Base-by-base conservation (phyloP, 805 yeast species). In the Kuraishia piskuri region DNA sequence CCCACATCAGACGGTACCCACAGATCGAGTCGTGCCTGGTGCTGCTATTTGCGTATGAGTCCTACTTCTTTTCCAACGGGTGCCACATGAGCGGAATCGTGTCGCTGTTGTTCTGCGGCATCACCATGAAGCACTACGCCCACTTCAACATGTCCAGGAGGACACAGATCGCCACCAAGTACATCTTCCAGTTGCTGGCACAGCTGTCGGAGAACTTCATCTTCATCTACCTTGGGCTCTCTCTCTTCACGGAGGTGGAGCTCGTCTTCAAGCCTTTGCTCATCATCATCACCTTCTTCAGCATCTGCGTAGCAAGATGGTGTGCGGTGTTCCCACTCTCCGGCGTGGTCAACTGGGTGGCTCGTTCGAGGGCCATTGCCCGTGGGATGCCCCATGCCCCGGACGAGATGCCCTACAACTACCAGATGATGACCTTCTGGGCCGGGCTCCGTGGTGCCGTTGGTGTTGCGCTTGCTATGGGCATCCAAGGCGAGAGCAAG, bases 71-170 rank as follows among this genome's bases (percentile, higher is more conserved):
- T 69, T 91, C 98, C 47, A 94, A 94, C 64, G 99, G 99, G 50
- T 95, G 98, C 62, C 99, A 95, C 67, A 94, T 94, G 99, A 91
- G 98, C 5, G 99, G 99, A 49, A 92, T 92, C 58, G 98, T 92
- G 6, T 90, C 97, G 1, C 75, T 94, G 59, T 72, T 94, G 59
- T 94, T 94, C 72, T 92, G 97, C 67, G 99, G 99, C 53, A 94
- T 94, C 57, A 92, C 99, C 1, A 73, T 94, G 67, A 94, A 92
- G 68, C 98, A 95, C 69, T 94, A 94, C 65, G 99, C 98, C 17
- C 91, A 91, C 71, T 94, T 81, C 71, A 95, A 92, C 70, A 94
- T 94, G 99, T 90, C 97, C 4, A 79, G 98, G 68, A 79, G 98
- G 62, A 90, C 98, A 1, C 99, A 94, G 73, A 87, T 94, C 54